Conservation (phyloP, 139 green algal genomes). For the Tetraselmis striata region DNA sequence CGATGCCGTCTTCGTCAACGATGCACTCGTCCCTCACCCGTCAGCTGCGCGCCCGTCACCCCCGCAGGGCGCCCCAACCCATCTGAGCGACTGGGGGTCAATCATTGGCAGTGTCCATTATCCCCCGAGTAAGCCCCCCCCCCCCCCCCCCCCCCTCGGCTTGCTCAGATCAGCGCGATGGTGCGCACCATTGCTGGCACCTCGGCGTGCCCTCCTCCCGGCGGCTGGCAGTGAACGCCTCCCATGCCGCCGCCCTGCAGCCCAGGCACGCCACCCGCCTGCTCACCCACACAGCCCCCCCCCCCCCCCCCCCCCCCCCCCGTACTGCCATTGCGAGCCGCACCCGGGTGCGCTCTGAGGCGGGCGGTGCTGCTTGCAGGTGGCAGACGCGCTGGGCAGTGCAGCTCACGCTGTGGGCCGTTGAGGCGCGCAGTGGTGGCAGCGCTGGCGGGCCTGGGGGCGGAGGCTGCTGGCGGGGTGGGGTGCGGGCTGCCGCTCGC, state of each 20-base stretch:
- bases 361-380: too few relatives aligned
- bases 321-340: too few relatives aligned
- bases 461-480: background rate
- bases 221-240: background rate
- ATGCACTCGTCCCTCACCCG: too few relatives aligned
- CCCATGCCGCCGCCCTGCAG: background rate
- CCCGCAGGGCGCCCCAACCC: too few relatives aligned
- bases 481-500: background rate
- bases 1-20: too few relatives aligned
- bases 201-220: background rate
- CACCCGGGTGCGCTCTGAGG: too few relatives aligned
- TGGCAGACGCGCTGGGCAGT: background rate
- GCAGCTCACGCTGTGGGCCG: background rate
- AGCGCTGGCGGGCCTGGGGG: background rate
- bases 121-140: too few relatives aligned
- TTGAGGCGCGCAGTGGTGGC: background rate
- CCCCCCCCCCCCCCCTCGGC: too few relatives aligned
- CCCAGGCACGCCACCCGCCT: background rate
- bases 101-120: too few relatives aligned
- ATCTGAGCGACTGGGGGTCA: too few relatives aligned
- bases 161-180: background rate
- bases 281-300: background rate
- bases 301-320: too few relatives aligned
- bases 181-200: background rate
- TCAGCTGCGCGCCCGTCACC: too few relatives aligned